Base-by-base conservation (phyloP, 495 filamentous ascomycete genomes). In the Parathielavia hyrcaniae region DNA sequence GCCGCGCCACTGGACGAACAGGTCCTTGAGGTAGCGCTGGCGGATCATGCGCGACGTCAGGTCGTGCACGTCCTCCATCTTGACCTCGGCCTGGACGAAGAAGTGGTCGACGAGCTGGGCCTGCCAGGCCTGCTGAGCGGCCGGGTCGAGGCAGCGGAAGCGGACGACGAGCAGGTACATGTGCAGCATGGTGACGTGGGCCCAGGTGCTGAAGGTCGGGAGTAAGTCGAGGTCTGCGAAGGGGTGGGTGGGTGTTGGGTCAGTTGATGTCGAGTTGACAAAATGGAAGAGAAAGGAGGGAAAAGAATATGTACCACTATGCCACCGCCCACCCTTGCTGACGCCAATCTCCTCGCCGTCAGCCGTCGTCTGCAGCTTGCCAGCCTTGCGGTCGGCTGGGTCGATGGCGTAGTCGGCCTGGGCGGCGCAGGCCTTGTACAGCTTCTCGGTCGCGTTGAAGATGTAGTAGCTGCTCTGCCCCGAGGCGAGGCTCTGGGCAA, bases 91-190 rank as follows among this genome's bases (percentile, higher is more conserved):
- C 61, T 87, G 85, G 74, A 88, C 87, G 73, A 95, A 97, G 78
- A 93, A 95, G 69, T 96, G 90, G 71, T 98, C 89, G 35, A 93
- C 83, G n/a, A 79, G 64, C 67, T 74, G 73, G 38, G 65, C 60
- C 62, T 75, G 74, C 72, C 71, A 77, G 45, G 64, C 61, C 43
- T 67, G 64, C 55, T 72, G 69, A 14, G 60, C 41, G 7, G 71
- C 68, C 40, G 88, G 77, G 20, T 87, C 86, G 57, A 93, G 80
- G 58, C 79, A 79, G 49, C 93, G 88, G 47, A 97, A 75, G 43
- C 92, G 86, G n/a, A 87, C 86, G n/a, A 86, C 86, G 41, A 97
- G 71, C 50, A 96, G 80, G 76, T 95, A 97, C 84, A 97, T 87
- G 75, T 98, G 91, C 14, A 97, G 80, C 76, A 97, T 90, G 19